Evolutionary conservation across 345 rosid genomes (phyloP).

Genomic region (Mangifera indica): DNA sequence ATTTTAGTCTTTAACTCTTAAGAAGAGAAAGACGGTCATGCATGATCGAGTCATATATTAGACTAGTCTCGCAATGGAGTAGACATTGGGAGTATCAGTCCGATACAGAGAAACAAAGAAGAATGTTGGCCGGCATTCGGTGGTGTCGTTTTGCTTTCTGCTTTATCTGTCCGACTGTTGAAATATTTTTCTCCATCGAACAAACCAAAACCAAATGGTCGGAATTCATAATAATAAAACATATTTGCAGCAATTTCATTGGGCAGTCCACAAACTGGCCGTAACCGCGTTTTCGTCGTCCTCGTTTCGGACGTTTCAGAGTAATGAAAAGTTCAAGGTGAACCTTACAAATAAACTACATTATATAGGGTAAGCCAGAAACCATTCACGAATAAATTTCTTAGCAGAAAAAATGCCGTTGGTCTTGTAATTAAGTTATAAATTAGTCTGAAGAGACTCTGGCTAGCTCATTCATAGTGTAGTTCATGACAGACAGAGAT

Average conservation of each 20-base stretch:
- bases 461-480: no score
- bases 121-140: slow-evolving; percentile 22
- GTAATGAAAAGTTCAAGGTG: no score
- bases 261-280: not conserved
- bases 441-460: no score
- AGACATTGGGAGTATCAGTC: slow-evolving; percentile 12
- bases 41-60: not conserved
- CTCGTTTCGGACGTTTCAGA: not conserved
- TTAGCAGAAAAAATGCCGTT: no score
- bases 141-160: not conserved
- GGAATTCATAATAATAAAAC: not conserved
- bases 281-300: not conserved
- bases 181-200: slow-evolving; percentile 3
- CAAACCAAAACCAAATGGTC: not conserved
- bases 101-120: not conserved
- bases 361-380: no score
- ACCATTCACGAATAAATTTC: no score
- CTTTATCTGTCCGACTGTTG: not conserved
- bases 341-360: no score
- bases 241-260: not conserved
- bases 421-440: no score
- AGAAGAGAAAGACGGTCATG: not conserved
- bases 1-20: no score
- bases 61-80: no score
- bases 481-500: no score